Conservation (phyloP, 768 basidiomycete genomes). For the Phaffia australis region DNA sequence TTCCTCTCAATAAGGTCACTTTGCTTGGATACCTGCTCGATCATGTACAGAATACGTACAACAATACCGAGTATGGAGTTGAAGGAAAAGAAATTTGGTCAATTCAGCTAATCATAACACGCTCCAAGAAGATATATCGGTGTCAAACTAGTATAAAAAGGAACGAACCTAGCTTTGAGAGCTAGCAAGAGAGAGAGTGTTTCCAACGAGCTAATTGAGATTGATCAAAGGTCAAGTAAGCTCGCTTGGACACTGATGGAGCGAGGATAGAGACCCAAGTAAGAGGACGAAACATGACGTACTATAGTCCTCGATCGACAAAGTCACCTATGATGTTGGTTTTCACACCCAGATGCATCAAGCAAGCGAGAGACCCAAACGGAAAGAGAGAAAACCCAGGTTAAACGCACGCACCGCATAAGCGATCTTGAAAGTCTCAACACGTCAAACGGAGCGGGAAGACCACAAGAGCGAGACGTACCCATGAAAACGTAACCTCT, state of each 20-base stretch:
- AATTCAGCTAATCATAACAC: background rate
- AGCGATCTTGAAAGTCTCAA: background rate
- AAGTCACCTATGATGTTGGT: slow-evolving; percentile 66
- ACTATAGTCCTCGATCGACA: slow-evolving; percentile 88
- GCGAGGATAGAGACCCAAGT: too few relatives aligned
- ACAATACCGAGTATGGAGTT: background rate
- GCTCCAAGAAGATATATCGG: background rate
- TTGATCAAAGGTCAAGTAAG: background rate
- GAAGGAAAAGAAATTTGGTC: too few relatives aligned
- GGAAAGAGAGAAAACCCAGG: background rate
- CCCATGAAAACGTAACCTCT: slow-evolving; percentile 25
- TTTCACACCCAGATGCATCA: background rate
- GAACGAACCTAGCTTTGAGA: slow-evolving; percentile 67
- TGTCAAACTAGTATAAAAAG: background rate
- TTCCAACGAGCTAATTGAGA: slow-evolving; percentile 54
- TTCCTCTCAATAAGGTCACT: slow-evolving; percentile 82
- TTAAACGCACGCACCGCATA: background rate
- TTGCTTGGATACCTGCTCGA: slow-evolving; percentile 80
- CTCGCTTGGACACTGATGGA: background rate
- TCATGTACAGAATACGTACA: slow-evolving; percentile 2
- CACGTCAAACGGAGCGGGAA: background rate
- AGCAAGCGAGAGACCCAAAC: too few relatives aligned
- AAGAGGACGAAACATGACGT: background rate
- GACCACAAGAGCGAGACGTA: background rate
- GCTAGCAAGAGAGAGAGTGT: slow-evolving; percentile 81